Conservation (phyloP, 352 stramenopile species). For the Globisporangium camurandrum region DNA sequence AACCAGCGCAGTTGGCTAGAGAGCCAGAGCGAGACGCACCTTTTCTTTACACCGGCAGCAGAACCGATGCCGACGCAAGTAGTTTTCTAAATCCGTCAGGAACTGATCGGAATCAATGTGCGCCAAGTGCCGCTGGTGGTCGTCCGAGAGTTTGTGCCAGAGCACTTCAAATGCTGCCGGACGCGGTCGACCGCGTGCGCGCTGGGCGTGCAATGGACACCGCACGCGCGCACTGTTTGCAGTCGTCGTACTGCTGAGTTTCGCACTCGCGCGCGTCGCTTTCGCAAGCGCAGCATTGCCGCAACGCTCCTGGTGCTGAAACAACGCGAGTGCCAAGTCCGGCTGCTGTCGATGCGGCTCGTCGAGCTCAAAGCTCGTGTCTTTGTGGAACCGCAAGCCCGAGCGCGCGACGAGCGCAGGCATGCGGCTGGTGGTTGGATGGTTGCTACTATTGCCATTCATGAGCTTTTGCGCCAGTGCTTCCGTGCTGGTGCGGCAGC, state of each 20-base stretch:
- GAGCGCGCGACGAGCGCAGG: conserved; percentile 43
- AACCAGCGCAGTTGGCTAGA: too few species aligned
- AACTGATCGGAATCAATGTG: conserved; percentile 87
- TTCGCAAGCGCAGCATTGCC: conserved; percentile 48
- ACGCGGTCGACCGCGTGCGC: conserved; percentile 55
- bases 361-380: conserved; percentile 56
- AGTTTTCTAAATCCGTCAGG: conserved; percentile 75
- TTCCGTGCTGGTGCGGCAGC: conserved; percentile 74
- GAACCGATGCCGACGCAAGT: conserved; percentile 80
- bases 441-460: too few species aligned
- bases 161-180: conserved; percentile 69
- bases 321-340: conserved; percentile 62
- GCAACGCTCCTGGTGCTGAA: conserved; percentile 73
- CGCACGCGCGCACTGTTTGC: conserved; percentile 39
- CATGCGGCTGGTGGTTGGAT: conserved; percentile 10
- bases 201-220: conserved; percentile 73
- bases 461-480: conserved; percentile 66
- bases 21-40: conserved; percentile 3
- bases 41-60: conserved; percentile 87
- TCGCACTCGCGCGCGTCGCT: conserved; percentile 22
- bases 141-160: conserved; percentile 70
- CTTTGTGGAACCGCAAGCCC: conserved; percentile 49
- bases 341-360: conserved; percentile 57
- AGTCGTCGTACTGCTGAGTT: conserved; percentile 23
- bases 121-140: conserved; percentile 74